phyloP scores from a whole-genome alignment of 2,329 filamentous ascomycete genomes.

The Apiospora saccharicola region DNA sequence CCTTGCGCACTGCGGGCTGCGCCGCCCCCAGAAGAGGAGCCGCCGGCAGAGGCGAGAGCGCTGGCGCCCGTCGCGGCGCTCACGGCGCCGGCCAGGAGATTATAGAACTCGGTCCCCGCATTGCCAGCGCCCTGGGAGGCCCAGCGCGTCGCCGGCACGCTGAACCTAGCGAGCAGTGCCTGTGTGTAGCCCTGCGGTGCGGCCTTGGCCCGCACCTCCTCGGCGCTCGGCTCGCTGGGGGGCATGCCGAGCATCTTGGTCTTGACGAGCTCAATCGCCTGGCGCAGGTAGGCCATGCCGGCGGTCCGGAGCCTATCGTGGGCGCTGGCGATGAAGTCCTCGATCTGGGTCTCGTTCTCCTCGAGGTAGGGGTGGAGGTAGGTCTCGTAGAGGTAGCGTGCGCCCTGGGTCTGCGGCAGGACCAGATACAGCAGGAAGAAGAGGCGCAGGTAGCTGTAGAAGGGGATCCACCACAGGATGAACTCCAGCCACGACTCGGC shows the following conservation, averaged over 20 bases:
- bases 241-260: constrained; percentile 82
- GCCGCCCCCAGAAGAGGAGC: constrained; percentile 45
- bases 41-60: constrained; percentile 39
- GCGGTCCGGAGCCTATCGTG: constrained; percentile 81
- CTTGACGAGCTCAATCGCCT: constrained; percentile 74
- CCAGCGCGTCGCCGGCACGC: constrained; percentile 74
- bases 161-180: constrained; percentile 84
- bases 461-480: constrained; percentile 89
- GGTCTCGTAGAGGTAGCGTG: constrained; percentile 82
- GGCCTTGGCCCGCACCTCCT: constrained; percentile 49
- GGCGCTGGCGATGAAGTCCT: constrained; percentile 82
- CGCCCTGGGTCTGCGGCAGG: constrained; percentile 96
- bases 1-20: constrained; percentile 39
- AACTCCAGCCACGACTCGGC: constrained; percentile 89
- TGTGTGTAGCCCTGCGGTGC: constrained; percentile 74
- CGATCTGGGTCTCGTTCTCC: constrained; percentile 87
- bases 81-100: constrained; percentile 77
- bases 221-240: constrained; percentile 52
- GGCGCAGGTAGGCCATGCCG: constrained; percentile 78
- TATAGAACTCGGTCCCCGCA: constrained; percentile 74
- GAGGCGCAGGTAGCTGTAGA: constrained; percentile 91
- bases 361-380: constrained; percentile 88
- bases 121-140: constrained; percentile 50
- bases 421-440: constrained; percentile 92
- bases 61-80: constrained; percentile 63